A percentile compares a stretch with the other conserved stretches of the same genome.
These are phyloP conservation scores for Exophiala sideris DNA, from an alignment of 2,329 filamentous ascomycete genomes.

Conservation along the genomic window DNA sequence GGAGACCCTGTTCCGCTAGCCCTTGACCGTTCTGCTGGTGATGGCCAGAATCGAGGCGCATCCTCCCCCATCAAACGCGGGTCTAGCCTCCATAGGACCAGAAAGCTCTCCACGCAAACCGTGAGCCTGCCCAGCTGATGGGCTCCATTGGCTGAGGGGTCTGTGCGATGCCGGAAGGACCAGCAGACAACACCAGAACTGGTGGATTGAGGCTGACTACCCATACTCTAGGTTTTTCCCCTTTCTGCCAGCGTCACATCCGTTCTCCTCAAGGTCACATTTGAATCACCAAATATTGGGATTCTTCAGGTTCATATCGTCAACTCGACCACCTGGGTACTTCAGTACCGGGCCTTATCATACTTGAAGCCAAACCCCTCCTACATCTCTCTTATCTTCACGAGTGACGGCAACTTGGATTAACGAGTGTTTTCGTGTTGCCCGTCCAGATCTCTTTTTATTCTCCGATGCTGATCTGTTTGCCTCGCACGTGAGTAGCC, in stretches of 20 bases:
- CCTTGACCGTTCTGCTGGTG: not conserved
- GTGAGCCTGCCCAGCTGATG: not conserved
- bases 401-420: not conserved
- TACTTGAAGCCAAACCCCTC: not conserved
- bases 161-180: constrained; percentile 5
- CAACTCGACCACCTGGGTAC: not conserved
- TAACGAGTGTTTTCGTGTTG: not conserved
- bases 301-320: not conserved
- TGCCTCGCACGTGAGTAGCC: constrained; percentile 21
- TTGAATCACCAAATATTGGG: constrained; percentile 17
- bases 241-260: constrained; percentile 22
- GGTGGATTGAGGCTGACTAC: constrained; percentile 4
- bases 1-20: not conserved
- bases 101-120: not conserved
- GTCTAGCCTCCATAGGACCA: not conserved
- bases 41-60: not conserved
- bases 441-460: not conserved
- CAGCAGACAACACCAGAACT: not conserved
- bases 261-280: constrained; percentile 22
- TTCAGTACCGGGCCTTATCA: not conserved
- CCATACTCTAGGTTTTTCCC: not conserved
- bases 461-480: constrained; percentile 17
- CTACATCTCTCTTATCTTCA: not conserved
- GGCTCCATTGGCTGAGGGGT: not conserved
- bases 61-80: not conserved